Evolutionary conservation across 768 basidiomycete species (phyloP), one percentile per base, ranked within the genome.

Genomic region (Mycena venus): DNA sequence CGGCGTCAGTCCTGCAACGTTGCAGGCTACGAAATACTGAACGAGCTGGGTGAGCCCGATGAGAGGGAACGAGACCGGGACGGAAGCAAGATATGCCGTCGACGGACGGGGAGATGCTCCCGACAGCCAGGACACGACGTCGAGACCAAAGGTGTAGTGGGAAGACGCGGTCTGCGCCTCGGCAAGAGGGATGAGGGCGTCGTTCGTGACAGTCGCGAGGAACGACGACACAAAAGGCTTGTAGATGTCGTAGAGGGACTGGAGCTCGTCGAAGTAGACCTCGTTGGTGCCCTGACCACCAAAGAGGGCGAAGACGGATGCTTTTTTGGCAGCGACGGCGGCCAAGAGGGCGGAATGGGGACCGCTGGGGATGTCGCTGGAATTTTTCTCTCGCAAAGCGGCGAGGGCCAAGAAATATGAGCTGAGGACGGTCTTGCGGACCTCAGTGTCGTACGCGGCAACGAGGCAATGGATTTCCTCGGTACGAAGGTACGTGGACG

Each of bases 201-300:
- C 87, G 21, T 86, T 79, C 59, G 94, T 91, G 77, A 96, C 84
- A 44, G 87, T 86, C 32, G 86, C 79, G 75, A 98, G 83, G 87
- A 96, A 93, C 21, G 93, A 83, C 19, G 88, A 86, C 75, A 99
- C 92, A 80, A 96, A 98, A 14, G 97, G 94, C 75, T 88, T 91
- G 89, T 99, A 99, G 73, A 91, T 94, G 84, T 98, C 94, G 84
- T 95, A 97, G 63, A 99, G 92, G 61, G 88, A 86, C 85, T 98
- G 95, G 23, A 99, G 90, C 83, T 99, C 98, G 82, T 98, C 95
- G 82, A 99, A 96, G 86, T 99, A 99, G 72, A 98, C 95, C 81
- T 99, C 98, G 84, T 99, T 99, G 72, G 94, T 96, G 70, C 98
- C 98, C 84, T 99, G 98, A 17, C 98, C 98, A 63, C 98, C 98